Evolutionary conservation across 305 asterid genomes (phyloP).

Genomic region (Fraxinus angustifolia): DNA sequence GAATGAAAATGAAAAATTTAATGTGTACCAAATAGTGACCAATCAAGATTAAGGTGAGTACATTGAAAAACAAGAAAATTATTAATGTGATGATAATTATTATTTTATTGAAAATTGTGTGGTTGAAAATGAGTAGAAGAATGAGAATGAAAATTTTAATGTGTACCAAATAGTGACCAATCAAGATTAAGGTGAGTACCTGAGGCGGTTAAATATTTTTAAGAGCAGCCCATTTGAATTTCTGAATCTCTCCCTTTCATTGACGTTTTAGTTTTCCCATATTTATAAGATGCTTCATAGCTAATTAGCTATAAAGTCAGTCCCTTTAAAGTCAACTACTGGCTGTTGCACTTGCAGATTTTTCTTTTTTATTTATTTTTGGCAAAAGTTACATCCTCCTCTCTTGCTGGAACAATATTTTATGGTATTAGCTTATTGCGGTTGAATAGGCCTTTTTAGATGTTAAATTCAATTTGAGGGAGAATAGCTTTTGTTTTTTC

Average conservation of each 20-base stretch:
- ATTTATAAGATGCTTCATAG: neutral
- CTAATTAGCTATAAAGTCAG: neutral
- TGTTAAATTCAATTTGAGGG: neutral
- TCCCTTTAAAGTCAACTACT: neutral
- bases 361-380: neutral
- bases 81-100: too few species aligned
- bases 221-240: neutral
- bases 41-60: neutral
- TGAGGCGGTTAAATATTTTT: neutral
- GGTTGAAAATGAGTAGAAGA: too few species aligned
- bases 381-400: neutral
- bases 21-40: too few species aligned
- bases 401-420: neutral
- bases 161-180: too few species aligned
- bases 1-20: too few species aligned
- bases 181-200: neutral
- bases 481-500: neutral
- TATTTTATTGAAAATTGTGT: too few species aligned
- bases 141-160: too few species aligned
- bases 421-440: neutral
- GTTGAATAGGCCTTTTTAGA: neutral
- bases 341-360: neutral
- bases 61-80: too few species aligned
- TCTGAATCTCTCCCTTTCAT: neutral
- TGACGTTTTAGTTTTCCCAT: neutral